Evolutionary conservation across 352 stramenopile species (phyloP), one percentile per base, ranked within the genome.

Genomic region (Phytopythium cucurbitacearum): DNA sequence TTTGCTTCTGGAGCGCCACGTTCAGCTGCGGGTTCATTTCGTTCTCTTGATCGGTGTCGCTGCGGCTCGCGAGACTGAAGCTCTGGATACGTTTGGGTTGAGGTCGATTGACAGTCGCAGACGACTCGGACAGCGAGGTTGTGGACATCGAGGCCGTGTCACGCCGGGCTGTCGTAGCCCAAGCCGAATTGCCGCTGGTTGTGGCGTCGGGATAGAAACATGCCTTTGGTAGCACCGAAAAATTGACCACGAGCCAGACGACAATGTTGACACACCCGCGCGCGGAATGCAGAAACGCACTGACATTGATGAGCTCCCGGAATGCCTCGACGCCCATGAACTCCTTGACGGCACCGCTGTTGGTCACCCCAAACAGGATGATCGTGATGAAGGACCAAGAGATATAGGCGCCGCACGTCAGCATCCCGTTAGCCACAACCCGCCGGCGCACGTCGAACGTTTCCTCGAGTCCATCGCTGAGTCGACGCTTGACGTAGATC

Each of bases 11-110:
- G 32, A 97, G 64, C 1, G 85, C 87, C 3, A 76, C 69, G 62
- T 97, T 97, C 4, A 97, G 71, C 52, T 97, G 81, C 4, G 87
- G 87, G 28, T 91, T 89, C 49, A 92, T 80, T 1, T 87, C 38
- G 6, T 63, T 38, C 6, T 62, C 66, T 6, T 63, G 45, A 21
- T 81, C 60, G 37, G 77, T 61, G 11, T 72, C 46, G 36, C 28
- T 48, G 15, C 53, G 32, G 2, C 12, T 55, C 7, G 28, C 45
- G 34, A 37, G 49, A 0, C 43, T 40, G 15, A 9, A 35, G 12
- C 28, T 56, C 12, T 13, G 38, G 12, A 50, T 48, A 8, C 28
- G n/a, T 16, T 34, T n/a, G 13, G 42, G 32, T 44, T 61, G 63
- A n/a, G 61, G 57, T 56, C 71, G 41, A 39, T 49, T 43, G 48